Evolutionary conservation across 352 stramenopile genomes (phyloP).

Genomic region (Pythium utonaiense): DNA sequence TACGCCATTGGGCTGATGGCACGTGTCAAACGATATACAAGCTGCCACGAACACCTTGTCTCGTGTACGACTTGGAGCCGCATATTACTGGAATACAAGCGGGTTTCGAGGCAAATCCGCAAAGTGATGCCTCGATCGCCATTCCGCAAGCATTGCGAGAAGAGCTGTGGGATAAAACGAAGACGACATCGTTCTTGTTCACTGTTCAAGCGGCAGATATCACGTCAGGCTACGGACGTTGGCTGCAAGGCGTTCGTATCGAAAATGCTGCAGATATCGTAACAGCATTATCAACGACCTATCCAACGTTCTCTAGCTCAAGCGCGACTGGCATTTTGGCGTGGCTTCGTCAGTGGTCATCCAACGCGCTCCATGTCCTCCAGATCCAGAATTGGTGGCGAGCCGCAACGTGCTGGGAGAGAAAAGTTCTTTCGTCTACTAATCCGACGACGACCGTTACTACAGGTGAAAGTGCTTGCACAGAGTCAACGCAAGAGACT

Average conservation of each 20-base stretch:
- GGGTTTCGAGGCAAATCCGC: constrained; percentile 67
- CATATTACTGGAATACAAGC: constrained; percentile 36
- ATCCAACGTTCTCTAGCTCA: constrained; percentile 7
- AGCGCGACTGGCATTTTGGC: constrained; percentile 24
- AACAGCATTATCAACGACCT: background rate
- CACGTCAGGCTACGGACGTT: constrained; percentile 32
- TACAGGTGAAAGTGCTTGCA: constrained; percentile 19
- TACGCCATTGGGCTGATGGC: constrained; percentile 61
- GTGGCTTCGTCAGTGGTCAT: constrained; percentile 39
- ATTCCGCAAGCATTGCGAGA: constrained; percentile 28
- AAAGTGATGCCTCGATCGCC: constrained; percentile 6
- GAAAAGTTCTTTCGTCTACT: constrained; percentile 24
- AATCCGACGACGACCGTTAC: constrained; percentile 15
- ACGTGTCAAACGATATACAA: constrained; percentile 52
- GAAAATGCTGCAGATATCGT: constrained; percentile 18
- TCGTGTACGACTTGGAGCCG: constrained; percentile 64
- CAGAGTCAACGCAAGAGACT: constrained; percentile 26
- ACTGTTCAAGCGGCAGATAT: constrained; percentile 29
- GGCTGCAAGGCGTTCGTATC: constrained; percentile 38
- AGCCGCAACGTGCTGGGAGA: constrained; percentile 37
- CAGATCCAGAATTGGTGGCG: constrained; percentile 54
- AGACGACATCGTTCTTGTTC: constrained; percentile 38
- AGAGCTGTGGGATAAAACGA: constrained; percentile 30
- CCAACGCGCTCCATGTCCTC: constrained; percentile 38
- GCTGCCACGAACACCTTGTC: constrained; percentile 27